A percentile compares a stretch with the other conserved stretches of the same genome.
phyloP scores from a whole-genome alignment of 78 protist species.

The Pelomyxa schiedti region DNA sequence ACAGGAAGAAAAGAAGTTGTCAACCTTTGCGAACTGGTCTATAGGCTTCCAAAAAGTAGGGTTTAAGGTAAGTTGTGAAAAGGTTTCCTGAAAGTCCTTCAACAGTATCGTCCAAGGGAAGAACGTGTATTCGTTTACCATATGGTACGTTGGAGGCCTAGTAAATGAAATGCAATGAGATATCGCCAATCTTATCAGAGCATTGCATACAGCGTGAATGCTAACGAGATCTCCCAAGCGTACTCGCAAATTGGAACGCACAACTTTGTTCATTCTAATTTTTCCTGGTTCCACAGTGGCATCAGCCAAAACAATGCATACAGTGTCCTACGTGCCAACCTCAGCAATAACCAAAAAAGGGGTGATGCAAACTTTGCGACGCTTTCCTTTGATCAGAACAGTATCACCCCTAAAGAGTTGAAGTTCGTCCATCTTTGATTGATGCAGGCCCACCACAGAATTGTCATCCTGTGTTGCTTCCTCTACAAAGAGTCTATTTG shows the following conservation, averaged over 20 bases:
- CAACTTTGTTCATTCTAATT: constrained; percentile 91
- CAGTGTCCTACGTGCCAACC: constrained; percentile 93
- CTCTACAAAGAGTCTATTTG: constrained; percentile 94
- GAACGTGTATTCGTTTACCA: constrained; percentile 87
- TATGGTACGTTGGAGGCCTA: constrained; percentile 76
- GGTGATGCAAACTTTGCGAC: constrained; percentile 52
- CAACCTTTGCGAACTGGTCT: constrained; percentile 98
- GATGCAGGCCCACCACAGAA: constrained; percentile 81
- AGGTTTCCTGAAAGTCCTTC: constrained; percentile 98
- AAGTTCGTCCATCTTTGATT: constrained; percentile 77
- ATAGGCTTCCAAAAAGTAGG: constrained; percentile 97
- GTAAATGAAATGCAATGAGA: too few species aligned
- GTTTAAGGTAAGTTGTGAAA: constrained; percentile 92
- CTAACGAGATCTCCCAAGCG: constrained; percentile 91
- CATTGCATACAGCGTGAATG: constrained; percentile 77
- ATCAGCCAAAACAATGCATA: constrained; percentile 88
- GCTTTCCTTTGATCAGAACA: constrained; percentile 92
- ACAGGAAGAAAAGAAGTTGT: background rate
- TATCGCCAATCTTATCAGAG: too few species aligned
- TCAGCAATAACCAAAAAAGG: too few species aligned
- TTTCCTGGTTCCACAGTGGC: constrained; percentile 72
- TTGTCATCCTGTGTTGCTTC: constrained; percentile 95
- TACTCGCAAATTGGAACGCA: constrained; percentile 84
- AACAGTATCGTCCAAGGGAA: constrained; percentile 99
- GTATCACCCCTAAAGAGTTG: constrained; percentile 95